phyloP scores from a whole-genome alignment of 139 green algal genomes.

The Coelastrella sp. region DNA sequence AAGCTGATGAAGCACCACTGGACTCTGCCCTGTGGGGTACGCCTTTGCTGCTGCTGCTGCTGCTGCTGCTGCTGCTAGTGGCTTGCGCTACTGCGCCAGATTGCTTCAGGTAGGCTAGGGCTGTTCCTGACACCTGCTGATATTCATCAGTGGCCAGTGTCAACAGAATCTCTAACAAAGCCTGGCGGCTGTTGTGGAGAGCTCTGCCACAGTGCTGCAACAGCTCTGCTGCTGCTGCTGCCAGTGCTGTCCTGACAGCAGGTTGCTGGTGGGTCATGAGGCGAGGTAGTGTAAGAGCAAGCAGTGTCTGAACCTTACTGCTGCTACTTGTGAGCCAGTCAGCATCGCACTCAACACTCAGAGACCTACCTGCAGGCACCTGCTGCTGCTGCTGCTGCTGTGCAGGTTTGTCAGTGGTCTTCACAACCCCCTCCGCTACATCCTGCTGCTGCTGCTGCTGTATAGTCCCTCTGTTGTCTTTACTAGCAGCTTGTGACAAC shows the following conservation, averaged over 20 bases:
- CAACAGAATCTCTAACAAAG: constrained; percentile 69
- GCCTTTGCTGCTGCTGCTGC: constrained; percentile 4
- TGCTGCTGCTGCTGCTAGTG: constrained; percentile 24
- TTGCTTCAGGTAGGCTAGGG: constrained; percentile 51
- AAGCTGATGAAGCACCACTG: too few species aligned
- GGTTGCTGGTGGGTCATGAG: constrained; percentile 63
- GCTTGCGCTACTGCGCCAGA: neutral
- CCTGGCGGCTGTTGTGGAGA: constrained; percentile 49
- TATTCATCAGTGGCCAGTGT: constrained; percentile 78
- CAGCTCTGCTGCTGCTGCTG: constrained; percentile 54
- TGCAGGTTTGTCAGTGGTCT: neutral
- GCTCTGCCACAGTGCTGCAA: constrained; percentile 52
- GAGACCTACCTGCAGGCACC: neutral
- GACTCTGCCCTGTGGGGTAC: too few species aligned
- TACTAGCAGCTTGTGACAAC: too few species aligned
- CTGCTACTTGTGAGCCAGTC: constrained; percentile 63
- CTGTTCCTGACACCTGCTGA: constrained; percentile 55
- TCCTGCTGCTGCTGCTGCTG: constrained; percentile 22
- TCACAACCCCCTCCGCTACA: constrained; percentile 26
- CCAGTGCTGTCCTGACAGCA: constrained; percentile 65
- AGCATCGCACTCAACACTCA: neutral
- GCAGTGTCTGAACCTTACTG: constrained; percentile 55
- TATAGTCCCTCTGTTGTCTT: too few species aligned
- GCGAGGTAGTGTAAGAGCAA: constrained; percentile 67
- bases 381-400: constrained; percentile 23